A percentile compares a stretch with the other conserved stretches of the same genome.
phyloP scores from a whole-genome alignment of 164 flowering plant species.

The Berberis thunbergii region DNA sequence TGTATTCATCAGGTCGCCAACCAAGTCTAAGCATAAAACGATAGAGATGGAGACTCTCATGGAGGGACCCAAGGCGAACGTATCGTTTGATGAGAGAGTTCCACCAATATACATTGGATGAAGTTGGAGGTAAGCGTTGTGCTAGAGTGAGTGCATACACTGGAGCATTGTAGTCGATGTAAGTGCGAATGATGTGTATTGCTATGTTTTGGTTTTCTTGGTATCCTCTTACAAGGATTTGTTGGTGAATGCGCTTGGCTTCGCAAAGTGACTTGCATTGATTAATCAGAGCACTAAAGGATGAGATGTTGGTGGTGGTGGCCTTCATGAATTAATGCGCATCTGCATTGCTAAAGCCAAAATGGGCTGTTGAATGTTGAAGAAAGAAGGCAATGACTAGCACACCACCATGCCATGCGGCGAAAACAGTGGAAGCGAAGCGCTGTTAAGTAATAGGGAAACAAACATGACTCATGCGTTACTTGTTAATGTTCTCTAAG shows the following conservation, averaged over 20 bases:
- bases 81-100: constrained; percentile 28
- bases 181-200: constrained; percentile 14
- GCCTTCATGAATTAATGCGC: too few relatives aligned
- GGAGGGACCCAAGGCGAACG: constrained; percentile 15
- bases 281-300: constrained; percentile 2
- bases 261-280: constrained; percentile 20
- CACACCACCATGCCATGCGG: too few relatives aligned
- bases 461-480: too few relatives aligned
- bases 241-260: constrained; percentile 28
- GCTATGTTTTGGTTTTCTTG: background rate
- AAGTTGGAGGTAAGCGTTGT: constrained; percentile 18
- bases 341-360: too few relatives aligned
- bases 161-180: constrained; percentile 23
- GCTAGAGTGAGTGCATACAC: constrained; percentile 19
- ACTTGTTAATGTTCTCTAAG: too few relatives aligned
- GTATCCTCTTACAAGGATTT: constrained; percentile 19
- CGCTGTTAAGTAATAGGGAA: too few relatives aligned
- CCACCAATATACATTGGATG: constrained; percentile 34
- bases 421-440: too few relatives aligned
- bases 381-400: too few relatives aligned
- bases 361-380: too few relatives aligned
- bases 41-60: constrained; percentile 16
- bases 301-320: background rate
- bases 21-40: constrained; percentile 26
- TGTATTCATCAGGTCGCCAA: constrained; percentile 42